Evolutionary conservation across 306 rosid species (phyloP).

Genomic region (Lagenaria siceraria): DNA sequence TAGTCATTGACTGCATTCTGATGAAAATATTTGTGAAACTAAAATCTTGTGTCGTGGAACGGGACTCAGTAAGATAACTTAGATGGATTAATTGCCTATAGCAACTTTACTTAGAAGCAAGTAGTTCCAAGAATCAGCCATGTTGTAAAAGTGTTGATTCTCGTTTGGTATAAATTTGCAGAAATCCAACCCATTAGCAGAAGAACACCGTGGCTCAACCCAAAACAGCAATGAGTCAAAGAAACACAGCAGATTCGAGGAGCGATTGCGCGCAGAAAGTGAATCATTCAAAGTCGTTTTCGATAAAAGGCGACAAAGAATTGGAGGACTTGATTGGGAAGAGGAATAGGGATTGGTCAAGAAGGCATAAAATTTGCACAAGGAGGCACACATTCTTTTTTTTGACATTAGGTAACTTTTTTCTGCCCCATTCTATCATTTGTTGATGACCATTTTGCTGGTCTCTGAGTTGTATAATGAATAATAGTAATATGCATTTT

Average conservation of each 20-base stretch:
- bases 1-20: conserved; percentile 9
- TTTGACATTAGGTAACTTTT: neutral
- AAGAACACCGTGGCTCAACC: conserved; percentile 20
- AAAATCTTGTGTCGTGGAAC: neutral
- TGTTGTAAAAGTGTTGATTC: neutral
- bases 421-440: neutral
- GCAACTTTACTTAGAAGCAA: neutral
- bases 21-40: neutral
- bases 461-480: neutral
- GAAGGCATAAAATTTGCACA: neutral
- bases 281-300: conserved; percentile 83
- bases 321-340: conserved; percentile 65
- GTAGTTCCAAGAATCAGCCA: neutral
- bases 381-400: neutral
- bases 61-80: neutral
- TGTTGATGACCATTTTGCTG: neutral
- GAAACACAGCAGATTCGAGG: conserved; percentile 53
- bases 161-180: conserved; percentile 22
- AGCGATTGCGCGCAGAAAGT: conserved; percentile 66
- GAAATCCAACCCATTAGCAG: conserved; percentile 69
- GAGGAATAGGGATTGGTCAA: conserved; percentile 30
- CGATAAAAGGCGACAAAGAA: conserved; percentile 61
- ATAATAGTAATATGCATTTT: neutral
- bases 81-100: neutral
- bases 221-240: conserved; percentile 21